phyloP scores from a whole-genome alignment of 805 yeast genomes.

The Torulaspora indica region DNA sequence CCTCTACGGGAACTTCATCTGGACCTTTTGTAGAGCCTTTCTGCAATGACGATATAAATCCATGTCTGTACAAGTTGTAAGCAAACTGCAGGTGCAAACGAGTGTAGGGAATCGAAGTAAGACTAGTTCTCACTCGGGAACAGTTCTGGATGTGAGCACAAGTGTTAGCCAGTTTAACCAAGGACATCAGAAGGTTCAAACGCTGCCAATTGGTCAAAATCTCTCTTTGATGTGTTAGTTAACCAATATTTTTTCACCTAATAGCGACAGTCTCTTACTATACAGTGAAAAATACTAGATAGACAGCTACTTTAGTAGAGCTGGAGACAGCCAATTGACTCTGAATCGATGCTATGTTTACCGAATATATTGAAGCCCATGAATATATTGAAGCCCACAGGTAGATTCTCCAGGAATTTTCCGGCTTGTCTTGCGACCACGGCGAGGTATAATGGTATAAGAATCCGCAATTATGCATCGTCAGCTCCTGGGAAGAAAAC shows the following conservation, averaged over 20 bases:
- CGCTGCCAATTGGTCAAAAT: conserved; percentile 3
- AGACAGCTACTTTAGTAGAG: not conserved
- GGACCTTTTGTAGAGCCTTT: conserved; percentile 85
- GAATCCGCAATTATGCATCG: conserved; percentile 1
- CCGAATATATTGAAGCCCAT: not conserved
- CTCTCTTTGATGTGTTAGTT: not conserved
- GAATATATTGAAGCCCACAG: not conserved
- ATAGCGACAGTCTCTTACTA: not conserved
- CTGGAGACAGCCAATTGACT: not conserved
- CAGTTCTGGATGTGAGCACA: conserved; percentile 90
- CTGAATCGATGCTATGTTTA: not conserved
- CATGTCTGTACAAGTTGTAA: conserved; percentile 81
- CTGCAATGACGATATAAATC: conserved; percentile 78
- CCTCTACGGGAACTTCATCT: conserved; percentile 66
- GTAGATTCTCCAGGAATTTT: not conserved
- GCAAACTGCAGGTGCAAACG: conserved; percentile 80
- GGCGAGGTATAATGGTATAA: not conserved
- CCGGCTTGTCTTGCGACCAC: not conserved
- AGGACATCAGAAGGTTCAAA: conserved; percentile 54
- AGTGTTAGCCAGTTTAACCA: conserved; percentile 75
- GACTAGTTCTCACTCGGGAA: conserved; percentile 62
- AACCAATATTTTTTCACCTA: not conserved
- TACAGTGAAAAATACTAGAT: not conserved
- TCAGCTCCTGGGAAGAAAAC: conserved; percentile 2
- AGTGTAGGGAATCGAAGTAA: conserved; percentile 79